These are phyloP conservation scores for Cryptosporidium ubiquitum DNA, from an alignment of 169 alveolate genomes.

Conservation along the genomic window DNA sequence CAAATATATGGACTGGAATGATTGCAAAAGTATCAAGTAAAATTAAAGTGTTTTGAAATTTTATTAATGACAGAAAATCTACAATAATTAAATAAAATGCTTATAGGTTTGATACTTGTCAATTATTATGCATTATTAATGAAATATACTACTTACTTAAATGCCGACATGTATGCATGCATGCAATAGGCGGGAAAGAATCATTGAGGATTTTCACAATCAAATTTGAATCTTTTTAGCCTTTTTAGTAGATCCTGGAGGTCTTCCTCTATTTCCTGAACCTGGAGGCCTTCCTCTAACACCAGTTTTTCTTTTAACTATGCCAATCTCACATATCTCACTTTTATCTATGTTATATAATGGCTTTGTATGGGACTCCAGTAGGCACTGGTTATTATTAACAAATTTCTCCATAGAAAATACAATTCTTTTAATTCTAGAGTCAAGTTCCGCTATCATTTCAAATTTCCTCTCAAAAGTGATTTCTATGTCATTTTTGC, in stretches of 20 bases:
- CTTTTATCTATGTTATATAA: slow-evolving; percentile 22
- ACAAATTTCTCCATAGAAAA: slow-evolving; percentile 36
- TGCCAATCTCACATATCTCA: slow-evolving; percentile 32
- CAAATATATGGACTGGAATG: no score
- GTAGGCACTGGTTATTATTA: background rate
- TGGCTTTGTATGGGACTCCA: slow-evolving; percentile 44
- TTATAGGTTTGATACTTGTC: background rate
- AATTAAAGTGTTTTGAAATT: background rate
- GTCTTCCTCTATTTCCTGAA: slow-evolving; percentile 49
- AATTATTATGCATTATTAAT: background rate
- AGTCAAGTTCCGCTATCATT: background rate
- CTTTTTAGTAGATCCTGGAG: slow-evolving; percentile 60
- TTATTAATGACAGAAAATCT: no score
- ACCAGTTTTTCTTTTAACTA: slow-evolving; percentile 21
- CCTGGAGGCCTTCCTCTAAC: slow-evolving; percentile 73
- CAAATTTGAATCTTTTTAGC: background rate
- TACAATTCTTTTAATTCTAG: background rate
- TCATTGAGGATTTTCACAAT: background rate
- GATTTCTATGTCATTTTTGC: slow-evolving; percentile 47
- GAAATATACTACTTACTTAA: background rate
- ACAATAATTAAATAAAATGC: no score
- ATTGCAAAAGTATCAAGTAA: background rate
- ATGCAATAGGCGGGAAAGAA: background rate
- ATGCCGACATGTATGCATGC: background rate
- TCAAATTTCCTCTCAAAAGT: slow-evolving; percentile 44